A percentile compares a stretch with the other conserved stretches of the same genome.
phyloP scores from a whole-genome alignment of 202 grass and related monocot genomes.

The Panicum virgatum region DNA sequence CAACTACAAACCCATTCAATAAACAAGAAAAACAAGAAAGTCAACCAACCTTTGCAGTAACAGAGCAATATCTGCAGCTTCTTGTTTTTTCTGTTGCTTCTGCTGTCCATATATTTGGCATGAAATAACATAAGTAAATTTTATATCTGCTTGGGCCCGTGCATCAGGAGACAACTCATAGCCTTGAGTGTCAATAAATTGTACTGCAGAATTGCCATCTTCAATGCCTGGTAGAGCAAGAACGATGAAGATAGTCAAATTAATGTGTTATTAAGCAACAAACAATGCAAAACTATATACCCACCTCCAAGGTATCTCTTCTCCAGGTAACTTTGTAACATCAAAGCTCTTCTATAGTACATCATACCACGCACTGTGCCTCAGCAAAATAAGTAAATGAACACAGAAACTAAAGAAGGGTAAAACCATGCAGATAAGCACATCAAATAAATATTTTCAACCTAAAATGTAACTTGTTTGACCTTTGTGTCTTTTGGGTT shows the following conservation, averaged over 20 bases:
- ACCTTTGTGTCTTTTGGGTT: no score
- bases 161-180: conserved; percentile 82
- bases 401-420: conserved; percentile 30
- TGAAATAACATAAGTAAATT: conserved; percentile 97
- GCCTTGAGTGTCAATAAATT: conserved; percentile 80
- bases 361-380: conserved; percentile 98
- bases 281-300: conserved; percentile 22
- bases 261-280: conserved; percentile 28
- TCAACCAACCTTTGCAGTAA: conserved; percentile 78
- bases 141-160: conserved; percentile 91
- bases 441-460: conserved; percentile 28
- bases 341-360: conserved; percentile 96
- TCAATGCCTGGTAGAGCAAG: conserved; percentile 65
- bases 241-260: conserved; percentile 24
- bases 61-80: conserved; percentile 91
- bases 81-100: conserved; percentile 83
- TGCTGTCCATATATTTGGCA: conserved; percentile 99
- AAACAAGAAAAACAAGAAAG: conserved; percentile 19
- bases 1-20: neutral
- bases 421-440: conserved; percentile 27
- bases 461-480: neutral
- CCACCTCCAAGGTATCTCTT: conserved; percentile 81
- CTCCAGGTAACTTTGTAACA: conserved; percentile 97
- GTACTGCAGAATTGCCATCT: conserved; percentile 68
- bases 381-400: conserved; percentile 43